Percentiles rank a stretch among this genome's conserved stretches.
Conservation (phyloP, 306 rosid genomes). For the Morella rubra region DNA sequence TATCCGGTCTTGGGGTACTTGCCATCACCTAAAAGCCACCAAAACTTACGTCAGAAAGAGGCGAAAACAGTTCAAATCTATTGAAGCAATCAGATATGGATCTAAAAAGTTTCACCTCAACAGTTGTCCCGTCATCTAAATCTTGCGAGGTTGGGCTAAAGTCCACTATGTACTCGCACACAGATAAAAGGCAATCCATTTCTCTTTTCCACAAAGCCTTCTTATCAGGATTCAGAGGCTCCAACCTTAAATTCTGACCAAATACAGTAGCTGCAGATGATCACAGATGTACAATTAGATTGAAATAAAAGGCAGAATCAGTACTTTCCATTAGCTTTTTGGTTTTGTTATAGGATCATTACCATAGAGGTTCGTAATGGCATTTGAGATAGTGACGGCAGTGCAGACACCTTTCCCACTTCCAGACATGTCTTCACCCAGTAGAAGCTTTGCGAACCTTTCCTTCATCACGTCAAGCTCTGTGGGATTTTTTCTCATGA, state of each 20-base stretch:
- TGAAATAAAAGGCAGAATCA: neutral
- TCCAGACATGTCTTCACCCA: conserved; percentile 99
- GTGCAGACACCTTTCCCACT: conserved; percentile 95
- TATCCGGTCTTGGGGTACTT: conserved; percentile 77
- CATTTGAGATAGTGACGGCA: conserved; percentile 89
- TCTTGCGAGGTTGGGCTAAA: conserved; percentile 66
- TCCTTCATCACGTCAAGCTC: conserved; percentile 86
- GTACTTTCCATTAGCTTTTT: neutral
- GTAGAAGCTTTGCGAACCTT: conserved; percentile 81
- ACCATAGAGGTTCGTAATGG: conserved; percentile 97
- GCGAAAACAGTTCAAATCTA: neutral
- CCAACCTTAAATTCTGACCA: conserved; percentile 81
- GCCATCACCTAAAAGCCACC: conserved; percentile 66
- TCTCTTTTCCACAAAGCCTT: conserved; percentile 97
- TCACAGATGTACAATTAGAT: conserved; percentile 9
- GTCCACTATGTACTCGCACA: conserved; percentile 93
- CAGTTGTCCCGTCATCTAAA: conserved; percentile 61
- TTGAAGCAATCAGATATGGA: conserved; percentile 17
- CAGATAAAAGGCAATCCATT: conserved; percentile 83
- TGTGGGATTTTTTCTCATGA: conserved; percentile 28
- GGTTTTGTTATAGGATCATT: conserved; percentile 7
- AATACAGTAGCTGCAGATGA: conserved; percentile 74
- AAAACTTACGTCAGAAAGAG: conserved; percentile 12
- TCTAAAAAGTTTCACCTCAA: conserved; percentile 56
- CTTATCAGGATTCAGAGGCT: conserved; percentile 80